Base-by-base conservation (phyloP, 768 basidiomycete genomes). In the Rhizopogon vulgaris region DNA sequence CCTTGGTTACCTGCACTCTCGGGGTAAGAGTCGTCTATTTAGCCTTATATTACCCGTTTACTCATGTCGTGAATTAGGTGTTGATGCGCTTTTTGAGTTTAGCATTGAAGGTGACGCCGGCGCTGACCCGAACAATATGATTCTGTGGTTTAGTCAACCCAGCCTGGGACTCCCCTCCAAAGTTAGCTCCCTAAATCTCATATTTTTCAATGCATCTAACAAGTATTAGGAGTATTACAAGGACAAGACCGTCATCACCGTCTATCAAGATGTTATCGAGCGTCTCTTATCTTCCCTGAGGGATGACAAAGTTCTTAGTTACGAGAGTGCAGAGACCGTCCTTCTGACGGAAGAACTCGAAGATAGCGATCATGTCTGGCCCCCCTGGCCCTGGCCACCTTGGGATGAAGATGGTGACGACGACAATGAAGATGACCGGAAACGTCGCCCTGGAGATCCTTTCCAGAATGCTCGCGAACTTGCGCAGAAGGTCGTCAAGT, bases 101-200 rank as follows among this genome's bases (percentile, higher is more conserved):
- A 74, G 73, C n/a, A 77, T 94, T 52, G 92, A 95, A 53, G 94
- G 94, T 28, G 94, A 97, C 64, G 79, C 83, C 22, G 91, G 85
- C 7, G 75, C 81, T 5, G 91, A 96, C 60, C 91, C 94, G 0
- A 90, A 94, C 60, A 73, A 76, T 46, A 92, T 95, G 84, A 77
- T 78, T 0, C 73, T 93, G 12, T 93, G 88, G 87, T 85, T 95
- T 60, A 85, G 78, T 57, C 94, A 96, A 63, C 79, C 88, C 2
- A 71, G 69, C 7, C 73, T 95, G 12, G 90, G 91, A 38, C 82
- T 96, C 11, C 94, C 92, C 1, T 83, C 94, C 14, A 94, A 94
- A 78, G 90, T 88, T 48, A 36, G 60, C 51, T 30, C 7, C 50
- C 52, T 7, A 48, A 48, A 6, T 54, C 12, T 42, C 10, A 24